These are phyloP conservation scores for Botrytis fabae DNA, from an alignment of 2,329 filamentous ascomycete species.

Conservation along the genomic window DNA sequence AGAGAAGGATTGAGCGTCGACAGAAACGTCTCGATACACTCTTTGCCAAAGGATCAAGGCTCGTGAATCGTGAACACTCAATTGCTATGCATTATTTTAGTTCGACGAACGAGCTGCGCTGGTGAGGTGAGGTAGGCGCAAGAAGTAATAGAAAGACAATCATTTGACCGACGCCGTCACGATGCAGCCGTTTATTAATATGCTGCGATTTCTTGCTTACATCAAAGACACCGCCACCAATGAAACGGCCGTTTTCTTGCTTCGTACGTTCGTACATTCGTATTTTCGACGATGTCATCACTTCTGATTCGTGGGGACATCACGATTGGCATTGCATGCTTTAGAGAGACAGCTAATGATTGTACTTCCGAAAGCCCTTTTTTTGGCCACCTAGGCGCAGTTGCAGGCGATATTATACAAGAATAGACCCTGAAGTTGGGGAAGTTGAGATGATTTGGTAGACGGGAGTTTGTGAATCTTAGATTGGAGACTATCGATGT, in stretches of 20 bases:
- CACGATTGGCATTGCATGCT: conserved; percentile 3
- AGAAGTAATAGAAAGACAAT: neutral
- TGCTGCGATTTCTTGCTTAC: neutral
- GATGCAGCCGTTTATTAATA: conserved; percentile 2
- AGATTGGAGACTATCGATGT: conserved; percentile 6
- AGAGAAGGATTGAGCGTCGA: conserved; percentile 4
- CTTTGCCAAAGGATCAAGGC: neutral
- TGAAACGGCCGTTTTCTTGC: neutral
- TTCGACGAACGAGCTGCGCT: neutral
- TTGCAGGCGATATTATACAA: conserved; percentile 7
- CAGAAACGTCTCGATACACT: neutral
- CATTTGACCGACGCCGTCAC: conserved; percentile 4
- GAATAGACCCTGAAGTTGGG: conserved; percentile 1
- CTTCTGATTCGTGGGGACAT: conserved; percentile 15
- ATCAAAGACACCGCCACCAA: neutral
- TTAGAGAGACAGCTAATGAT: neutral
- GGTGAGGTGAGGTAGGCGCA: neutral
- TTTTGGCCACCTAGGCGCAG: neutral
- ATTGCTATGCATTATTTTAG: neutral
- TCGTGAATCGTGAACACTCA: neutral
- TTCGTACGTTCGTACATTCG: neutral
- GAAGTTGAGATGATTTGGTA: neutral
- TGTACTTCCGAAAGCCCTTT: neutral
- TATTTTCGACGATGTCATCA: neutral
- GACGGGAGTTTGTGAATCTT: neutral